Conservation (phyloP, 2,329 filamentous ascomycete species). For the Knufia petricola region DNA sequence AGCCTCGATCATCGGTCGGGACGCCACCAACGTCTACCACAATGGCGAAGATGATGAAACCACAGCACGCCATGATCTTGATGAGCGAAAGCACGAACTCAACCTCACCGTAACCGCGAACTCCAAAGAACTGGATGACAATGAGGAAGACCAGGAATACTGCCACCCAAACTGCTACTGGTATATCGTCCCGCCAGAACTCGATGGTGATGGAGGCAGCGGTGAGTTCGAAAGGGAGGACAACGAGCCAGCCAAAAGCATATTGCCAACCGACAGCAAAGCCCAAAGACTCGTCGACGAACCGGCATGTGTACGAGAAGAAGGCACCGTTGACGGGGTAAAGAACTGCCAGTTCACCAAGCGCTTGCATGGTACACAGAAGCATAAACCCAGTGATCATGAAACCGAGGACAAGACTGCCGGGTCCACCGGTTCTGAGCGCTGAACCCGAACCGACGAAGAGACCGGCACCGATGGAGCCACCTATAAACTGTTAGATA, state of each 20-base stretch:
- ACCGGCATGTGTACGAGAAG: slow-evolving; percentile 59
- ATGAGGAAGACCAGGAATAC: slow-evolving; percentile 65
- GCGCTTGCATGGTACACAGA: slow-evolving; percentile 35
- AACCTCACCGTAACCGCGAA: slow-evolving; percentile 74
- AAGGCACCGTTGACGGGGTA: slow-evolving; percentile 64
- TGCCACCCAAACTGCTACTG: slow-evolving; percentile 45
- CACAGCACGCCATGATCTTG: slow-evolving; percentile 70
- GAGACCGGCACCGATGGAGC: slow-evolving; percentile 30
- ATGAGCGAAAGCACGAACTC: slow-evolving; percentile 72
- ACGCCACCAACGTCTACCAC: slow-evolving; percentile 68
- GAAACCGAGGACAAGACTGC: slow-evolving; percentile 35
- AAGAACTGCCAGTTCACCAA: slow-evolving; percentile 70
- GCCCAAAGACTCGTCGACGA: slow-evolving; percentile 36
- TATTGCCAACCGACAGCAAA: slow-evolving; percentile 35
- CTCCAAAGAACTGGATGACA: slow-evolving; percentile 68
- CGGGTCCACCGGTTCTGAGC: slow-evolving; percentile 30
- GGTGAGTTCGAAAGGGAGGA: slow-evolving; percentile 20
- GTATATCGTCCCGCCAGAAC: slow-evolving; percentile 20
- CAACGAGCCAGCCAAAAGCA: slow-evolving; percentile 17
- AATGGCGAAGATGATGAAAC: slow-evolving; percentile 52
- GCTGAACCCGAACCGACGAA: slow-evolving; percentile 32
- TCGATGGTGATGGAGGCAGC: slow-evolving; percentile 19
- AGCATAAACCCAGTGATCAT: slow-evolving; percentile 54
- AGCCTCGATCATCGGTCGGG: slow-evolving; percentile 50
- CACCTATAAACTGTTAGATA: slow-evolving; percentile 16